phyloP scores from a whole-genome alignment of 2,329 filamentous ascomycete species.

The Zymoseptoria pseudotritici region DNA sequence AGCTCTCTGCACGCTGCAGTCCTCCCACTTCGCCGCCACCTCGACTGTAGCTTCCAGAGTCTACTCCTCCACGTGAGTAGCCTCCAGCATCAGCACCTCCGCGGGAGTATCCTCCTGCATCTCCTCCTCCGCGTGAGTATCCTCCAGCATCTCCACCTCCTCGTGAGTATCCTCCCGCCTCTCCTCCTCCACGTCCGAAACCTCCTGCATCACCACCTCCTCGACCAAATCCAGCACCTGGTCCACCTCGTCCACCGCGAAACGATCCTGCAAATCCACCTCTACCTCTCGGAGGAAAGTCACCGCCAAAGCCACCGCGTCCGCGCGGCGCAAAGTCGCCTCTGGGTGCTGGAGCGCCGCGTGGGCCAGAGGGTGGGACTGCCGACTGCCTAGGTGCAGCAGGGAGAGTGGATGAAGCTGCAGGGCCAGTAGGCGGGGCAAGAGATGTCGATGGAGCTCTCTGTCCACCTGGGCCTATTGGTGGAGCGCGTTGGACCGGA shows the following conservation, averaged over 20 bases:
- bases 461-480: conserved; percentile 23
- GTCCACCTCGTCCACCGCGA: conserved; percentile 6
- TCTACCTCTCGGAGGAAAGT: conserved; percentile 22
- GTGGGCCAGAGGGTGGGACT: conserved; percentile 29
- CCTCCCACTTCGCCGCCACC: conserved; percentile 1
- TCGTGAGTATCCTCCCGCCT: conserved; percentile 23
- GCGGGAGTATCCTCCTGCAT: conserved; percentile 3
- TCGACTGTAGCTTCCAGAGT: conserved; percentile 1
- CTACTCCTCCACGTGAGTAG: not conserved
- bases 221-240: conserved; percentile 12
- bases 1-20: conserved; percentile 9
- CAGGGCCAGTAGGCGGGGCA: conserved; percentile 27
- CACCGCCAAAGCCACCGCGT: conserved; percentile 26
- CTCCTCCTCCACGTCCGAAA: conserved; percentile 28
- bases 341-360: conserved; percentile 30
- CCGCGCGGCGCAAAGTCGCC: conserved; percentile 31
- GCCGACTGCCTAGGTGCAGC: conserved; percentile 23
- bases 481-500: conserved; percentile 16
- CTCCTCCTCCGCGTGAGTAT: conserved; percentile 24
- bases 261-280: conserved; percentile 17
- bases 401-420: conserved; percentile 22
- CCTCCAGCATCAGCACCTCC: conserved; percentile 16
- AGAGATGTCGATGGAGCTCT: conserved; percentile 13
- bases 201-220: conserved; percentile 15
- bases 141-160: conserved; percentile 7